These are phyloP conservation scores for Canavalia gladiata DNA, from an alignment of 306 rosid genomes.

Conservation along the genomic window DNA sequence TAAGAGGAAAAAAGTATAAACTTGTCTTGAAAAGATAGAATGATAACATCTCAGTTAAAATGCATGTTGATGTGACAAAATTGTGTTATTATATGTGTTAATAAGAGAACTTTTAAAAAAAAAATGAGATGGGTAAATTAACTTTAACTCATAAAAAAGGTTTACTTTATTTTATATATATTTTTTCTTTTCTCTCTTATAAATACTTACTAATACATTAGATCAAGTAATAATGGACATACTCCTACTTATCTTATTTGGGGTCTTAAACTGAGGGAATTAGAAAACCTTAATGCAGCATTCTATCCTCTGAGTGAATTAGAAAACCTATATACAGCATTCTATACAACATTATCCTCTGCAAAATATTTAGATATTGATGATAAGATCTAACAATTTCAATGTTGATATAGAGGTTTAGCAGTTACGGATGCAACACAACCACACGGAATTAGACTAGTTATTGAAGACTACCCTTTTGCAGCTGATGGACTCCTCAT, in stretches of 20 bases:
- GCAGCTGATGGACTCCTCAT: conserved; percentile 59
- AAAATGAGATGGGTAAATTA: no score
- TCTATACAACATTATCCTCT: no score
- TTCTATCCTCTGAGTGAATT: no score
- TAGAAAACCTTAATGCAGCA: background rate
- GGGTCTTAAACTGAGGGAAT: background rate
- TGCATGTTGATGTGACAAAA: no score
- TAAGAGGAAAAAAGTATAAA: no score
- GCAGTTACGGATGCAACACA: conserved; percentile 51
- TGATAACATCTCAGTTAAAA: no score
- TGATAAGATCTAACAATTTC: conserved; percentile 21
- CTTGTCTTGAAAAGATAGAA: no score
- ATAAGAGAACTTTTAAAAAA: no score
- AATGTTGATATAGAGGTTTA: conserved; percentile 45
- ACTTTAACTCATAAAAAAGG: no score
- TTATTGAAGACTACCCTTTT: conserved; percentile 61
- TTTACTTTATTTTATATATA: no score
- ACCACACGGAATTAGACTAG: conserved; percentile 47
- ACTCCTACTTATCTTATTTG: background rate
- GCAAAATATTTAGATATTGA: background rate
- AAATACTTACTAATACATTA: background rate
- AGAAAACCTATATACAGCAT: background rate
- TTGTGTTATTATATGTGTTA: no score
- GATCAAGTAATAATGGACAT: background rate
- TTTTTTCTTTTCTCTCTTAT: no score